Percentiles rank a stretch among this genome's conserved stretches.
Evolutionary conservation across 2,329 filamentous ascomycete species (phyloP).

Genomic region (Microcyclospora pomicola): DNA sequence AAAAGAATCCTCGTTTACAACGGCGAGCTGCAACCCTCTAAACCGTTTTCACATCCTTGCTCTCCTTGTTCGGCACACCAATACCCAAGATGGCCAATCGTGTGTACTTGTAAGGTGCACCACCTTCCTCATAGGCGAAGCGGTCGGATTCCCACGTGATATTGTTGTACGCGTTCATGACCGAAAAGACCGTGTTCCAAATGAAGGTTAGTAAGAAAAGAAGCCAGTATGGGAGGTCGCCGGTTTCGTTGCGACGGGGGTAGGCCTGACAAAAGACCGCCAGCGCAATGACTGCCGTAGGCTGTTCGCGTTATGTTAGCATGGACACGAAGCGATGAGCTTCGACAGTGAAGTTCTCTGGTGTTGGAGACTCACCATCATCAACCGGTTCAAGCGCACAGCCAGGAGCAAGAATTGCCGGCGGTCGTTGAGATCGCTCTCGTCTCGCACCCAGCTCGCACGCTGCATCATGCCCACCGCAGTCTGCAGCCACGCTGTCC

Average conservation of each 20-base stretch:
- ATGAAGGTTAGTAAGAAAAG: conserved; percentile 23
- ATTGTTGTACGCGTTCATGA: conserved; percentile 26
- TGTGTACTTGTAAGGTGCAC: conserved; percentile 14
- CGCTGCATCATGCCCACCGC: conserved; percentile 20
- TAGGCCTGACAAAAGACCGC: conserved; percentile 22
- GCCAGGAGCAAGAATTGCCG: conserved; percentile 20
- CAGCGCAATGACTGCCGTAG: conserved; percentile 18
- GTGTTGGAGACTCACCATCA: conserved; percentile 14
- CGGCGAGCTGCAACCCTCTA: no score
- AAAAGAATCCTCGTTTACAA: no score
- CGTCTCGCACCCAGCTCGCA: conserved; percentile 22
- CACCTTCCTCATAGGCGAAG: conserved; percentile 18
- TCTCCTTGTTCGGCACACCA: neutral
- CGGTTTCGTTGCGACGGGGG: conserved; percentile 11
- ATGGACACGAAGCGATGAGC: neutral
- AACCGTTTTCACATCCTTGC: no score
- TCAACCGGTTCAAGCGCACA: conserved; percentile 18
- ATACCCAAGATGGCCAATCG: conserved; percentile 18
- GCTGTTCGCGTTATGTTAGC: conserved; percentile 6
- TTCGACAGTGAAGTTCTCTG: neutral
- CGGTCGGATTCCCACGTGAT: conserved; percentile 21
- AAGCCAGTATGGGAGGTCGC: conserved; percentile 22
- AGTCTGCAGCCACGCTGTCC: conserved; percentile 22
- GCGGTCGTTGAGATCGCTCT: conserved; percentile 18
- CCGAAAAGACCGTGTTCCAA: conserved; percentile 20